Percentiles rank a stretch among this genome's conserved stretches.
Evolutionary conservation across 495 filamentous ascomycete species (phyloP).

Genomic region (Podospora tetraspora): DNA sequence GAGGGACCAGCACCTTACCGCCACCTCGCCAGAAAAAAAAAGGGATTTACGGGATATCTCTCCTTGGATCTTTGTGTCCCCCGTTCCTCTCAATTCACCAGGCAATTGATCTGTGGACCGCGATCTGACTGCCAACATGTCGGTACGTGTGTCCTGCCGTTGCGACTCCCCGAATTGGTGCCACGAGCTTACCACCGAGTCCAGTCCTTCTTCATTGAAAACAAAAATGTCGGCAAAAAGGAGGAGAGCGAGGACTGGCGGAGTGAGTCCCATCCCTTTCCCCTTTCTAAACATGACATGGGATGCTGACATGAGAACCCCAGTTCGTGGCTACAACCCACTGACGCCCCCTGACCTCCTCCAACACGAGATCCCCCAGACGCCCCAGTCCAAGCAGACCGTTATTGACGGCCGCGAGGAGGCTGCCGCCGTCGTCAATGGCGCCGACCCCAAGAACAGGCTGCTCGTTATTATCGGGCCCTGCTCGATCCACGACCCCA

Average conservation of each 20-base stretch:
- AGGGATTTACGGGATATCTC: not conserved
- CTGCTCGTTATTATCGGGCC: conserved; percentile 92
- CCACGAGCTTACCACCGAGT: conserved; percentile 4
- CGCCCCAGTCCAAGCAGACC: conserved; percentile 66
- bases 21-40: not conserved
- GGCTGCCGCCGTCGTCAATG: conserved; percentile 73
- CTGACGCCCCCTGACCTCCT: conserved; percentile 90
- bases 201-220: conserved; percentile 68
- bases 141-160: conserved; percentile 17
- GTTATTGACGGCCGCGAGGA: conserved; percentile 79
- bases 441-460: conserved; percentile 65
- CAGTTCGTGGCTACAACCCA: conserved; percentile 88
- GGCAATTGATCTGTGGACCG: not conserved
- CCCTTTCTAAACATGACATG: not conserved
- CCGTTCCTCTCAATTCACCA: not conserved
- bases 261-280: conserved; percentile 49
- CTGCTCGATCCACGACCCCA: conserved; percentile 95
- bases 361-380: conserved; percentile 88
- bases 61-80: not conserved
- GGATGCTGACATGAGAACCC: conserved; percentile 17
- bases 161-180: not conserved
- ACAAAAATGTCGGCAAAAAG: conserved; percentile 81
- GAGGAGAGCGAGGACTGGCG: conserved; percentile 81
- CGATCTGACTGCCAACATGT: conserved; percentile 17
- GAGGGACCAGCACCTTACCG: not conserved